These are phyloP conservation scores for Globisporangium uncinulatum DNA, from an alignment of 352 stramenopile genomes.

Conservation along the genomic window DNA sequence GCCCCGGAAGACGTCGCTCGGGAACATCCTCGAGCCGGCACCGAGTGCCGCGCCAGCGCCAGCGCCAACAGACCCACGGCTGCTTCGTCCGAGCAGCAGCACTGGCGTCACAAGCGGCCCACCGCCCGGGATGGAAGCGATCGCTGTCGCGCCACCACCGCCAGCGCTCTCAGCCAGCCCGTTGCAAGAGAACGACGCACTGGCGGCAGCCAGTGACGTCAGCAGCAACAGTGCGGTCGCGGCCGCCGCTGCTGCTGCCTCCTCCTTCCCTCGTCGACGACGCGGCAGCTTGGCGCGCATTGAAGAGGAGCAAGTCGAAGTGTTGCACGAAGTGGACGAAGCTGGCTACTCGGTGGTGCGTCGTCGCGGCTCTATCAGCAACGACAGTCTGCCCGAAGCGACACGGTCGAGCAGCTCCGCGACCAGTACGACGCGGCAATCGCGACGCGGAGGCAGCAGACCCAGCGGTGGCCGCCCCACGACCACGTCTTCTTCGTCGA, in stretches of 20 bases:
- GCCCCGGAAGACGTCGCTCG: slow-evolving; percentile 30
- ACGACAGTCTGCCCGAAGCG: neutral
- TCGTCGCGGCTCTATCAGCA: slow-evolving; percentile 14
- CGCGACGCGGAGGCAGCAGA: neutral
- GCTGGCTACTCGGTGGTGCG: slow-evolving; percentile 56
- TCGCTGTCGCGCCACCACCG: neutral
- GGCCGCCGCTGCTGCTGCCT: no score
- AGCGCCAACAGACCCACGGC: neutral
- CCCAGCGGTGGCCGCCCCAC: neutral
- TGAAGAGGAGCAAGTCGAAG: slow-evolving; percentile 1
- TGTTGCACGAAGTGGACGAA: slow-evolving; percentile 22
- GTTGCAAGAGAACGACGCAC: neutral
- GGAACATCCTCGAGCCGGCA: slow-evolving; percentile 21
- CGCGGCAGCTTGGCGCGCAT: slow-evolving; percentile 17
- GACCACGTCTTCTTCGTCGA: neutral
- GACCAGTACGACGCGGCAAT: neutral
- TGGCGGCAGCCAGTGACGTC: neutral
- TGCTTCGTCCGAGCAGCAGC: neutral
- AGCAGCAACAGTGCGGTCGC: neutral
- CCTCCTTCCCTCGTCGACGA: neutral
- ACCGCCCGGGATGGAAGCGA: neutral
- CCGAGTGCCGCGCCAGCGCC: neutral
- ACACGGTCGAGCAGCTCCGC: neutral
- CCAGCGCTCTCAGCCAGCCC: neutral
- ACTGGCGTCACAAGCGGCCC: neutral